Base-by-base conservation (phyloP, 2,329 filamentous ascomycete species). In the Dothiorella sarmentorum region DNA sequence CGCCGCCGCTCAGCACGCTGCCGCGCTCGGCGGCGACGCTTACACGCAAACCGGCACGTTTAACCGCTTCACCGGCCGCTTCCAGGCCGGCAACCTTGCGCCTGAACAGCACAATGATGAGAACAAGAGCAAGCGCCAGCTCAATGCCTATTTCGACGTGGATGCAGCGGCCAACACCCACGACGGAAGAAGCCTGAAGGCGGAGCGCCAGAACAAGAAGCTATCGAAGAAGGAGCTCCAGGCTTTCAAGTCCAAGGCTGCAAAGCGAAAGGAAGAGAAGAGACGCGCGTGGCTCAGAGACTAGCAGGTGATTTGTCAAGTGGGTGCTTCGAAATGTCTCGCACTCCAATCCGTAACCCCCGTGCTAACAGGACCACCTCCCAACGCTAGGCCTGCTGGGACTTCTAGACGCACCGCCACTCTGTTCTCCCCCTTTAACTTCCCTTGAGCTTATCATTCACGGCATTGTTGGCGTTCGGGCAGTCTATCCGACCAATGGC, bases 111-210 rank as follows among this genome's bases (percentile, higher is more conserved):
- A 92, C 77, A 88, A 85, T 65, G 91, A 96, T 68, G 91, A 95
- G 69, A 89, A 90, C 69, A 97, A 96, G 80, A 88, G 88, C 61
- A 82, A 80, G 53, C 82, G 94, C 43, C 94, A 97, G 76, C 89
- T 97, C 88, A 89, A 90, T 69, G 90, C 91, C 38, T 97, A 88
- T 75, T 99, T 97, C 72, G 93, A 99, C 70, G 92, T 97, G 42
- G 92, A 97, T 72, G 90, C 91, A 4, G 92, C 91, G 3, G 93
- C 92, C 4, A 97, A 96, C 69, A 84, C 85, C 60, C 92, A 99
- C 69, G 88, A 96, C 66, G 94, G 94, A 2, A 84, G 88, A 60
- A 97, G 92, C 69, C 78, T 99, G 60, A 95, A 93, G 75, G 94
- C 91, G 2, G 94, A 99, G 78, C 82, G 94, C 58, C 86, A 89